Evolutionary conservation across 169 alveolate genomes (phyloP), one percentile per base, ranked within the genome.

Genomic region (Eimeria sp.): DNA sequence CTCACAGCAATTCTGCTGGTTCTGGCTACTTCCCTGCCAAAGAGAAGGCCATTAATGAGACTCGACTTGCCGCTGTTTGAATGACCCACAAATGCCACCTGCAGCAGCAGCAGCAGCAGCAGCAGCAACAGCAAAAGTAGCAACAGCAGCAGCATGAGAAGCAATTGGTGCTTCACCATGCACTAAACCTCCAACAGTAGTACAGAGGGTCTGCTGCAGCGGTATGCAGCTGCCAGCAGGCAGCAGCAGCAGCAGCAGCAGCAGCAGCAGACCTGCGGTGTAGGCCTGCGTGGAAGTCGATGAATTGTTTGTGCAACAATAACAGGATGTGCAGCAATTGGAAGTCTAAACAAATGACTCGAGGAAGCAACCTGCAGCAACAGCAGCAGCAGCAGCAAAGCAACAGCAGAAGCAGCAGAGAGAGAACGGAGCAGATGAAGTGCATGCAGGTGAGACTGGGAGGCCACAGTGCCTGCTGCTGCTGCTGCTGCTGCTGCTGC

Each of bases 61-160:
- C 99, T 97, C 18, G 99, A 98, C 96, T 99, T 99, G 3, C 99
- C 99, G 30, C 97, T 99, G 95, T 99, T 99, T 30, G 99, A 98
- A 51, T 98, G 95, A 9, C 99, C 99, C 72, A 98, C 98, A 76
- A 98, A 93, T 63, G 99, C 99, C 22, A 98, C 97, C 99, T 99
- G 96, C 95, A 86, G 86, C 27, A 76, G 88, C 40, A 34, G 61
- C 89, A 73, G 54, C 61, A 34, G 70, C 76, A 82, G 82, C 30
- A 58, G 89, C 80, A 43, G 88, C 58, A n/a, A 9, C 73, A 27
- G 51, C 72, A 58, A 45, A 27, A 49, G 45, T 30, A 75, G 58
- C 92, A 58, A 40, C 47, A 7, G 25, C 25, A 25, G 89, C 47
- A 47, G 88, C 88, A 40, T n/a, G 20, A 45, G 88, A 57, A 73